phyloP scores from a whole-genome alignment of 83 land plant genomes.

The Picea mariana region DNA sequence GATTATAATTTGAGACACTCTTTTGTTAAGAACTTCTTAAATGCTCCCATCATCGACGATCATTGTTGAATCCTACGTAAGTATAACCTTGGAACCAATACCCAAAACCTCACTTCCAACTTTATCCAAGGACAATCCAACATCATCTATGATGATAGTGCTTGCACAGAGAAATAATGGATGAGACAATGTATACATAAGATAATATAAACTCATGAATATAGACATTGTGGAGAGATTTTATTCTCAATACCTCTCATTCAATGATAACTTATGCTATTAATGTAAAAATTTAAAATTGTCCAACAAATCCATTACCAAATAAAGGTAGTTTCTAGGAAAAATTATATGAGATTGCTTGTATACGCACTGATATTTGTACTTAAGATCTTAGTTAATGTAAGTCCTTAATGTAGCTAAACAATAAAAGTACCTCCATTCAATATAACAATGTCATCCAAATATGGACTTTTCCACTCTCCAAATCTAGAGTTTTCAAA shows the following conservation, averaged over 20 bases:
- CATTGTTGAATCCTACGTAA: conserved; percentile 84
- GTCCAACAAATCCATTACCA: too few relatives aligned
- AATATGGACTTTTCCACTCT: too few relatives aligned
- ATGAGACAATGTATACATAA: not conserved
- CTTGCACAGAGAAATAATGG: conserved; percentile 31
- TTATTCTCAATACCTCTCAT: not conserved
- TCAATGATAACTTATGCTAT: too few relatives aligned
- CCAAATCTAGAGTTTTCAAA: conserved; percentile 11
- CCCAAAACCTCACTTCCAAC: conserved; percentile 35
- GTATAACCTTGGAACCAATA: conserved; percentile 78
- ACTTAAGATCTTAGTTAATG: not conserved
- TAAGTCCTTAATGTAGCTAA: not conserved
- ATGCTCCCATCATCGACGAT: conserved; percentile 96
- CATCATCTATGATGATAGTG: conserved; percentile 86
- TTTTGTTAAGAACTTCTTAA: conserved; percentile 70
- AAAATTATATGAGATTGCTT: too few relatives aligned
- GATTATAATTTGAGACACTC: conserved; percentile 73
- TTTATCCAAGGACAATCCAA: conserved; percentile 81
- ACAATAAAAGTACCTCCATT: not conserved
- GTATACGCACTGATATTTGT: too few relatives aligned
- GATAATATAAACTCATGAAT: not conserved
- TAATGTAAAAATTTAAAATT: not conserved
- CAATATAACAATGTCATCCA: too few relatives aligned
- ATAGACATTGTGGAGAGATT: not conserved
- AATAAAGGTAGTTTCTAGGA: too few relatives aligned